A percentile compares a stretch with the other conserved stretches of the same genome.
Evolutionary conservation across 2,329 filamentous ascomycete species (phyloP).

Genomic region (Fusarium buharicum): DNA sequence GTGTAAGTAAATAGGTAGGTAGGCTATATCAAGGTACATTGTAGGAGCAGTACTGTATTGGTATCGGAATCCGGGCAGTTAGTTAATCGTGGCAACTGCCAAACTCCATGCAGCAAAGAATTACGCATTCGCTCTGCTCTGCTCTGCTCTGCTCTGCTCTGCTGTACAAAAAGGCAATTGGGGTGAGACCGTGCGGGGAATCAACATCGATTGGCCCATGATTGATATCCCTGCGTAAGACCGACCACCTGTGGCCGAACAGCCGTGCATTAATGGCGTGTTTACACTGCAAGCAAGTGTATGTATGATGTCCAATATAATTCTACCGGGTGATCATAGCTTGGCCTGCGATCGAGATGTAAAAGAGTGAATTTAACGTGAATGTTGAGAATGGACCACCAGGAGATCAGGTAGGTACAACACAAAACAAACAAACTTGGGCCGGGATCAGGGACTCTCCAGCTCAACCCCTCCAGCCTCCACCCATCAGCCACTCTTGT

Average conservation of each 20-base stretch:
- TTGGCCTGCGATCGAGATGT: constrained; percentile 2
- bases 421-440: not conserved
- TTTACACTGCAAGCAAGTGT: not conserved
- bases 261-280: not conserved
- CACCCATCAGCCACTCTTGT: not conserved
- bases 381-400: not conserved
- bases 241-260: constrained; percentile 2
- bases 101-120: too few relatives aligned
- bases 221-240: constrained; percentile 4
- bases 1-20: too few relatives aligned
- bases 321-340: too few relatives aligned
- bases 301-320: not conserved
- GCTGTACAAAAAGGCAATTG: constrained; percentile 17
- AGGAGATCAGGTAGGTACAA: not conserved
- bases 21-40: too few relatives aligned
- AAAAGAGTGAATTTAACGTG: not conserved
- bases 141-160: too few relatives aligned
- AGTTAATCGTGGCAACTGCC: too few relatives aligned
- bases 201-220: constrained; percentile 14
- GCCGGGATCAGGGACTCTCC: not conserved
- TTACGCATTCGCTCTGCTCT: too few relatives aligned
- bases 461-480: not conserved
- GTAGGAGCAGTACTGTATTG: too few relatives aligned
- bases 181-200: constrained; percentile 37
- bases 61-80: too few relatives aligned